Evolutionary conservation across 306 rosid genomes (phyloP).

Genomic region (Aeschynomene evenia): DNA sequence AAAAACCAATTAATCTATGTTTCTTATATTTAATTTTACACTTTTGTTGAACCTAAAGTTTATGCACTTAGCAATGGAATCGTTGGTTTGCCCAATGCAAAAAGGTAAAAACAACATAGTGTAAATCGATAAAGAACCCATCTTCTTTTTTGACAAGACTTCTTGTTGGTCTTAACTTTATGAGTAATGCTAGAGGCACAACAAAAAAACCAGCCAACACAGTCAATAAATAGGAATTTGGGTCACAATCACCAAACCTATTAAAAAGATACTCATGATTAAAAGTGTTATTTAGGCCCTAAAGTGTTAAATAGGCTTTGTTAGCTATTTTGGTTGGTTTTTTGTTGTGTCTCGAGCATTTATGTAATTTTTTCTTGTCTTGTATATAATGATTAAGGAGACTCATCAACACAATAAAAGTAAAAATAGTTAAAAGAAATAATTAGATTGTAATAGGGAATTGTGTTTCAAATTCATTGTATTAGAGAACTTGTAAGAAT

Average conservation of each 20-base stretch:
- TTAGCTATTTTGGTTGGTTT: too few relatives aligned
- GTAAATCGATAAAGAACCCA: not conserved
- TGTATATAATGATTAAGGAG: not conserved
- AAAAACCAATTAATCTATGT: too few relatives aligned
- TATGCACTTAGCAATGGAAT: not conserved
- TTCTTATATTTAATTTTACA: too few relatives aligned
- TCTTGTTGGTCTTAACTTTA: not conserved
- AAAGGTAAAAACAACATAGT: not conserved
- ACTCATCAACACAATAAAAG: not conserved
- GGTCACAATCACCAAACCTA: too few relatives aligned
- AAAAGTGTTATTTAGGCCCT: too few relatives aligned
- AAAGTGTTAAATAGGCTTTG: too few relatives aligned
- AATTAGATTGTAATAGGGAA: not conserved
- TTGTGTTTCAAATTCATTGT: not conserved
- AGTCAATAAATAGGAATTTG: too few relatives aligned
- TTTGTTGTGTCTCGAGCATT: too few relatives aligned
- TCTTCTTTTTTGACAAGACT: constrained; percentile 15
- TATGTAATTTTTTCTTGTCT: not conserved
- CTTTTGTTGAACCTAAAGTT: not conserved
- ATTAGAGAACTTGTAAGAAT: not conserved
- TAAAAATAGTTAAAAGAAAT: not conserved
- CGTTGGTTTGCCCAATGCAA: not conserved
- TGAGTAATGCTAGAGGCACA: too few relatives aligned
- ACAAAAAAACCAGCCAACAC: too few relatives aligned
- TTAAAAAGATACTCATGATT: too few relatives aligned